Conservation (phyloP, 345 rosid species). For the Eucalyptus regnans region DNA sequence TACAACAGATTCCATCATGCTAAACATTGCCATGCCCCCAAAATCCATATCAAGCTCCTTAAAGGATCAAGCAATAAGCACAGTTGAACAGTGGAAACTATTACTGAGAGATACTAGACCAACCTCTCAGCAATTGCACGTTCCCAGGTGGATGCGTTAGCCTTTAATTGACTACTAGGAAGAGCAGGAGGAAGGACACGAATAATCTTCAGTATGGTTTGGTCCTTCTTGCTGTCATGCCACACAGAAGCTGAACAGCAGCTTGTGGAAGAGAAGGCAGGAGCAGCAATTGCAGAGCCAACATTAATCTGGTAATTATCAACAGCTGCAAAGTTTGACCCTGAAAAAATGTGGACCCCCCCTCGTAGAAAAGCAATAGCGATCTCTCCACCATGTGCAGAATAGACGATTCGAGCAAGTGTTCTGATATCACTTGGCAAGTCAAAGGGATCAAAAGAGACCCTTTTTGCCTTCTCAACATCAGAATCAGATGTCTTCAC, state of each 20-base stretch:
- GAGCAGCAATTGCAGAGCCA: slow-evolving; percentile 94
- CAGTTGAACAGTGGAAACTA: not conserved
- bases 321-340: slow-evolving; percentile 80
- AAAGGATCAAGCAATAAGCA: not conserved
- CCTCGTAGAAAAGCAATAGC: slow-evolving; percentile 94
- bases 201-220: slow-evolving; percentile 77
- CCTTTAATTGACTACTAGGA: slow-evolving; percentile 64
- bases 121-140: slow-evolving; percentile 99
- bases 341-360: slow-evolving; percentile 96
- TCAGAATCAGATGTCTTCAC: slow-evolving; percentile 39
- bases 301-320: slow-evolving; percentile 96
- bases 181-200: slow-evolving; percentile 97
- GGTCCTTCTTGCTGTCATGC: slow-evolving; percentile 80
- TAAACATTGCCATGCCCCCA: not conserved
- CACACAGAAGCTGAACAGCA: slow-evolving; percentile 99
- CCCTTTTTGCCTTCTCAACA: slow-evolving; percentile 52
- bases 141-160: slow-evolving; percentile 83
- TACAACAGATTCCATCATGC: not conserved
- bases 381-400: slow-evolving; percentile 99
- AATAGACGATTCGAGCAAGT: slow-evolving; percentile 88
- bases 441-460: slow-evolving; percentile 94
- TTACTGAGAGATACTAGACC: not conserved
- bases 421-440: slow-evolving; percentile 94
- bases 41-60: not conserved
- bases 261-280: slow-evolving; percentile 98